Conservation (phyloP, 257 asterid genomes). For the Rubia yunnanensis region DNA sequence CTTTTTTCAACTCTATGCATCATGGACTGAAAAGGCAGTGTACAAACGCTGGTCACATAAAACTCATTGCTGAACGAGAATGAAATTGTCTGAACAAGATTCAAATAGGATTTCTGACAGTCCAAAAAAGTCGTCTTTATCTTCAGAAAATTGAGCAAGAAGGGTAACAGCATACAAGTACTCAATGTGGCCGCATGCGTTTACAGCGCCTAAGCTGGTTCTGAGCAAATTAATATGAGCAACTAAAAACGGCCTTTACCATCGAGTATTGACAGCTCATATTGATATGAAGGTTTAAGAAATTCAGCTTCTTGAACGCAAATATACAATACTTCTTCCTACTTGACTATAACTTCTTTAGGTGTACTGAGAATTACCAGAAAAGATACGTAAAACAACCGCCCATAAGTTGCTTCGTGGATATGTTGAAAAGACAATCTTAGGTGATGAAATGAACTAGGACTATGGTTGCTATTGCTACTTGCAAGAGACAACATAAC, state of each 20-base stretch:
- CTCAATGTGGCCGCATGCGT: not conserved
- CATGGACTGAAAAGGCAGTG: constrained; percentile 2
- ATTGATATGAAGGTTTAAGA: too few species aligned
- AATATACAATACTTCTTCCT: not conserved
- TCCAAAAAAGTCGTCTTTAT: not conserved
- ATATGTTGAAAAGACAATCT: too few species aligned
- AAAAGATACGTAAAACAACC: not conserved
- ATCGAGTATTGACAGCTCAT: not conserved
- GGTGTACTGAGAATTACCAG: not conserved
- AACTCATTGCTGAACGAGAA: too few species aligned
- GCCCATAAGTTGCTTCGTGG: too few species aligned
- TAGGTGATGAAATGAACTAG: too few species aligned
- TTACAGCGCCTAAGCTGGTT: not conserved
- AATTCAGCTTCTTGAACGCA: not conserved
- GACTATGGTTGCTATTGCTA: not conserved
- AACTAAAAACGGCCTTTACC: not conserved
- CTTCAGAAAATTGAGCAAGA: not conserved
- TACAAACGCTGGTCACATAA: too few species aligned
- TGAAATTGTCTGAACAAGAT: not conserved
- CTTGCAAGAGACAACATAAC: not conserved
- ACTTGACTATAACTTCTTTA: not conserved
- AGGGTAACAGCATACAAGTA: not conserved
- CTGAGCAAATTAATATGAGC: not conserved
- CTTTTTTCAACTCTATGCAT: constrained; percentile 7
- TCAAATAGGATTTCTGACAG: not conserved